Base-by-base conservation (phyloP, 352 stramenopile genomes). In the Phytophthora quininea region DNA sequence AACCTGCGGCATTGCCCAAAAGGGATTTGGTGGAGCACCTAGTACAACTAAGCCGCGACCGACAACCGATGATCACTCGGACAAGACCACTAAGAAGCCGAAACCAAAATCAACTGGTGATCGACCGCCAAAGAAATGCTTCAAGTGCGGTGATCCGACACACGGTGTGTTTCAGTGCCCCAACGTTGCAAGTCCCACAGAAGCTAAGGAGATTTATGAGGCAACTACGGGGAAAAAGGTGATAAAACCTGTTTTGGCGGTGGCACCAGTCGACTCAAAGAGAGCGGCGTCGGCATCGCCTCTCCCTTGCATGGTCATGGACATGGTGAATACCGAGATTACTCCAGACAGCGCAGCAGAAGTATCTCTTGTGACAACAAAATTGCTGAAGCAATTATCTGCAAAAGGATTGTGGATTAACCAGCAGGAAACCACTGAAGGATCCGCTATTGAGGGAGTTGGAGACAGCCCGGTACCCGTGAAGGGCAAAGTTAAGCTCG, bases 401-500 rank as follows among this genome's bases (percentile, higher is more conserved):
- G 42, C 3, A 0, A 55, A 15, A 1, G 49, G 62, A 30, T 14
- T 24, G 3, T 42, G 55, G 55, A 0, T 70, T 6, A 32, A 54
- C 4, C n/a, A 56, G 2, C 38, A 24, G 15, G 24, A 64, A 11
- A 15, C 51, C 11, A 4, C 33, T 0, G 55, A 27, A 19, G 10
- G 15, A 4, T 27, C 32, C 6, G 49, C 24, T 3, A 32, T 65
- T 3, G 60, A 30, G 14, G 54, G 48, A 24, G 29, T 64, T 30
- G 42, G 62, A 1, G 55, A 61, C 1, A 55, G 61, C 46, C 40
- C 55, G 3, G 42, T 53, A 10, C 3, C 48, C 24, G 49, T 70
- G 0, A 70, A 52, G 9, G 65, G 19, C n/a, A 70, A 70, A 61
- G 55, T 65, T 0, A 56, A 65, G 32, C 27, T 65, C 0, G 14